phyloP scores from a whole-genome alignment of 2,329 filamentous ascomycete genomes.

The Leptographium procerum region DNA sequence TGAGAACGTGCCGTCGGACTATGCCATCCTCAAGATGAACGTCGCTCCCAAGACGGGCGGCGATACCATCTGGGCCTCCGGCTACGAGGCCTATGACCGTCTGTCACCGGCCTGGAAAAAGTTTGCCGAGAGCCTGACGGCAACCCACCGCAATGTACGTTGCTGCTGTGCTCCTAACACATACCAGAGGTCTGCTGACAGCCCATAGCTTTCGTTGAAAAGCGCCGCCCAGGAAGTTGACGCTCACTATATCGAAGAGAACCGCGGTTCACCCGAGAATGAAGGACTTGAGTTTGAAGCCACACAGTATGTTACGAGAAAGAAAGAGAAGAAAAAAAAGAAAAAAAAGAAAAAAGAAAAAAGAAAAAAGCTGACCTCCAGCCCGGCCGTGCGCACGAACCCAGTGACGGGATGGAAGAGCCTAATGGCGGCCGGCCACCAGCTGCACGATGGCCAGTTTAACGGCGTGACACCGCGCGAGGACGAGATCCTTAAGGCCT shows the following conservation, averaged over 20 bases:
- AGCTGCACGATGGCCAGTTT: conserved; percentile 27
- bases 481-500: conserved; percentile 16
- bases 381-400: conserved; percentile 47
- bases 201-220: not conserved
- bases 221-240: conserved; percentile 9
- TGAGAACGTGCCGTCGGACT: not conserved
- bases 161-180: too few species aligned
- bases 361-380: not conserved
- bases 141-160: conserved; percentile 14
- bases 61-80: conserved; percentile 31
- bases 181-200: not conserved
- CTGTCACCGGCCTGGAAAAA: conserved; percentile 32
- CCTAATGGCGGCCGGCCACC: conserved; percentile 29
- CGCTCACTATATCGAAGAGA: conserved; percentile 32
- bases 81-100: conserved; percentile 36
- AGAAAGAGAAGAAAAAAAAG: not conserved
- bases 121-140: conserved; percentile 33
- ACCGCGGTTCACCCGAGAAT: conserved; percentile 42
- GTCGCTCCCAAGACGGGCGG: conserved; percentile 19
- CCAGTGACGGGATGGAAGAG: conserved; percentile 54
- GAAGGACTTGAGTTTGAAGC: conserved; percentile 36
- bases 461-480: conserved; percentile 32
- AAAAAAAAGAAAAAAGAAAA: too few species aligned
- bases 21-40: not conserved
- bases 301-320: conserved; percentile 22